phyloP scores from a whole-genome alignment of 805 yeast species.

The Kregervanrija pseudodelftensis region DNA sequence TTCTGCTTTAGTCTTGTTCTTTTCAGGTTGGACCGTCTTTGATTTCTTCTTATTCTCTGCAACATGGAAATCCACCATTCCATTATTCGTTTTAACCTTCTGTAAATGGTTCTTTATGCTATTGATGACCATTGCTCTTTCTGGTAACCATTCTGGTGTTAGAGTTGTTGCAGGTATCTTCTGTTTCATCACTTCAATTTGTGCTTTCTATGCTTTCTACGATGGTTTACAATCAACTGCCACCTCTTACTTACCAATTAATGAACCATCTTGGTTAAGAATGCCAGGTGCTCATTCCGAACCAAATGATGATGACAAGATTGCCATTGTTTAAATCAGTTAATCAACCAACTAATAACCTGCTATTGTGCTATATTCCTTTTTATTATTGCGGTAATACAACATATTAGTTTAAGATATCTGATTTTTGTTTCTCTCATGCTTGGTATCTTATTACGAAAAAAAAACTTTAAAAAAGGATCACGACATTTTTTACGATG shows the following conservation, averaged over 20 bases:
- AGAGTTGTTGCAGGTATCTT: constrained; percentile 37
- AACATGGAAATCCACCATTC: constrained; percentile 38
- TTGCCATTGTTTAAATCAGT: constrained; percentile 4
- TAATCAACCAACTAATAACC: too few relatives aligned
- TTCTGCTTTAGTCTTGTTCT: constrained; percentile 40
- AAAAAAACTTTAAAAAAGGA: too few relatives aligned
- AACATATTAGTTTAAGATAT: too few relatives aligned
- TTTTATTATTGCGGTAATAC: too few relatives aligned
- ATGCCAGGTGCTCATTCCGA: constrained; percentile 21
- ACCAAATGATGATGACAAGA: constrained; percentile 13
- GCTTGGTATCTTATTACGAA: too few relatives aligned
- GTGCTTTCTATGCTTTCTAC: constrained; percentile 38
- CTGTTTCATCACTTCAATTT: constrained; percentile 32
- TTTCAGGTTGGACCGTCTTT: constrained; percentile 43
- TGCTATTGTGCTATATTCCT: too few relatives aligned
- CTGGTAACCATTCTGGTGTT: constrained; percentile 27
- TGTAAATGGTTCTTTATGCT: constrained; percentile 36
- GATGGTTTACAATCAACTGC: constrained; percentile 30
- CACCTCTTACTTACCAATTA: constrained; percentile 21
- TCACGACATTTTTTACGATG: too few relatives aligned
- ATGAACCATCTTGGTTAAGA: constrained; percentile 24
- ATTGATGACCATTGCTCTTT: constrained; percentile 33
- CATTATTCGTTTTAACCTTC: constrained; percentile 31
- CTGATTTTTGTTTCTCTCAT: too few relatives aligned
- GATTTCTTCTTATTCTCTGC: constrained; percentile 35